These are phyloP conservation scores for Citeromyces matritensis DNA, from an alignment of 805 yeast species.

Conservation along the genomic window DNA sequence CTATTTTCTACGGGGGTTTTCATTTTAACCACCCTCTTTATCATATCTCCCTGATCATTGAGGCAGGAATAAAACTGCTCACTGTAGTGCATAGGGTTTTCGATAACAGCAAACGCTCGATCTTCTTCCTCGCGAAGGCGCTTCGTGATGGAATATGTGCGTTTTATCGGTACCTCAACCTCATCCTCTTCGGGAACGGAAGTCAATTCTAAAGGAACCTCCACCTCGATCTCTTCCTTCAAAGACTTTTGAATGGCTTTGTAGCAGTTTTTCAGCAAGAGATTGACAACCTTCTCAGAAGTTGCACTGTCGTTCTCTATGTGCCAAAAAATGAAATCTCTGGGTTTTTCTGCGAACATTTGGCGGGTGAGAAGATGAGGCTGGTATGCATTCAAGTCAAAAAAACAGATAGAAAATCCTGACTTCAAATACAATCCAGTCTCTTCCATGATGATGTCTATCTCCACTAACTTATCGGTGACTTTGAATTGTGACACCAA, in stretches of 20 bases:
- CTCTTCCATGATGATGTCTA: slow-evolving; percentile 38
- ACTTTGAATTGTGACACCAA: background rate
- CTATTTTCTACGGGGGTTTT: background rate
- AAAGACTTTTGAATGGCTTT: slow-evolving; percentile 20
- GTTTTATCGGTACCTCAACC: background rate
- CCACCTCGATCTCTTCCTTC: background rate
- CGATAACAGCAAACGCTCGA: background rate
- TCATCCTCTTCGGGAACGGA: background rate
- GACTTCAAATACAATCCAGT: slow-evolving; percentile 37
- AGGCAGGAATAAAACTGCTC: background rate
- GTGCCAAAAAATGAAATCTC: background rate
- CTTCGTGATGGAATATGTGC: background rate
- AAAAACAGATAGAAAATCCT: slow-evolving; percentile 25
- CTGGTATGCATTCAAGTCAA: slow-evolving; percentile 16
- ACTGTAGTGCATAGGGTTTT: background rate
- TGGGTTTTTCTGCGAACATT: background rate
- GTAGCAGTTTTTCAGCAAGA: slow-evolving; percentile 28
- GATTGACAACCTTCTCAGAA: slow-evolving; percentile 19
- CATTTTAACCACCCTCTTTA: background rate
- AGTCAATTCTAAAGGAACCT: background rate
- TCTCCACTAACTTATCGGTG: slow-evolving; percentile 13
- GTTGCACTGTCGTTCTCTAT: background rate
- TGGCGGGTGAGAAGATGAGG: too few species aligned
- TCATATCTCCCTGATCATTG: background rate
- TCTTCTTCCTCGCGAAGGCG: background rate